Evolutionary conservation across 2,329 filamentous ascomycete genomes (phyloP).

Genomic region (Ophiostoma ips): DNA sequence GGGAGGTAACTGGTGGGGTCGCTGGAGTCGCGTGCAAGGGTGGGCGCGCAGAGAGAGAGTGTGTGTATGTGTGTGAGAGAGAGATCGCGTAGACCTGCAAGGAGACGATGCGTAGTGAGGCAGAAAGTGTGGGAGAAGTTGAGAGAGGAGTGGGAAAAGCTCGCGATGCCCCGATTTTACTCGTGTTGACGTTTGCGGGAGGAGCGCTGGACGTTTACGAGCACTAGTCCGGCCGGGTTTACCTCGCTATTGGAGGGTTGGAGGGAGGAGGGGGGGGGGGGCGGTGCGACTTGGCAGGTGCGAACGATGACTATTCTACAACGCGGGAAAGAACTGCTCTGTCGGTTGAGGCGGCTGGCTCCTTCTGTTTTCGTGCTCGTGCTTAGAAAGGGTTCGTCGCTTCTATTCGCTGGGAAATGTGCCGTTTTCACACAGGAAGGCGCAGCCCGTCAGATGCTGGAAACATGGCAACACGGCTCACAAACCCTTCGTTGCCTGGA

Average conservation of each 20-base stretch:
- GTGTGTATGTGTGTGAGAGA: too few relatives aligned
- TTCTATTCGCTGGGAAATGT: neutral
- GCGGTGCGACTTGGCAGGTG: conserved; percentile 1
- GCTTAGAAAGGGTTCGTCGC: neutral
- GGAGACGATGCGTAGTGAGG: too few relatives aligned
- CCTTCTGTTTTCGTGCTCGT: too few relatives aligned
- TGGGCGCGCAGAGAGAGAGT: neutral
- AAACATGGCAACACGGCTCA: neutral
- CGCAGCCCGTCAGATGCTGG: conserved; percentile 1
- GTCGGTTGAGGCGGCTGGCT: too few relatives aligned
- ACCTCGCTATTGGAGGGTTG: neutral
- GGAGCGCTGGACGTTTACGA: neutral
- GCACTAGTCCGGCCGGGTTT: neutral
- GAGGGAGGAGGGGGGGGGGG: too few relatives aligned
- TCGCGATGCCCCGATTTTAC: neutral
- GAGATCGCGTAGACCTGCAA: too few relatives aligned
- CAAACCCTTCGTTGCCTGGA: conserved; percentile 11
- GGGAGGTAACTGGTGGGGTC: neutral
- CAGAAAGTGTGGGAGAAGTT: neutral
- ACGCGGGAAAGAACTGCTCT: too few relatives aligned
- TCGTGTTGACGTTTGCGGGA: neutral
- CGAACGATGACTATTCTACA: neutral
- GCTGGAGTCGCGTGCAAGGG: neutral
- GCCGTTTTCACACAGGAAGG: neutral
- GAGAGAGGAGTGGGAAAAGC: neutral